Base-by-base conservation (phyloP, 345 rosid genomes). In the Jatropha curcas region DNA sequence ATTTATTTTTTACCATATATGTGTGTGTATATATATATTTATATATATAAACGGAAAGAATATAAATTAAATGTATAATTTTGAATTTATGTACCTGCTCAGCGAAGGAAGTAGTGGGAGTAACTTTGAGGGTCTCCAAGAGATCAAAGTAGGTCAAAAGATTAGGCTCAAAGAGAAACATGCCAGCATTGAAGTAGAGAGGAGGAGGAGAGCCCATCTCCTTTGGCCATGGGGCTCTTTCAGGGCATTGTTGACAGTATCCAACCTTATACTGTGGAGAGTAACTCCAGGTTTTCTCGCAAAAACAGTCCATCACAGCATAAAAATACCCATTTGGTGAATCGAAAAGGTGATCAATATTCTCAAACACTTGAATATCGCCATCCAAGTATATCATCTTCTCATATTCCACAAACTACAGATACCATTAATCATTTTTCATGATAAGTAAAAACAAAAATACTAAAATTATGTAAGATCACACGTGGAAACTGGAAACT, bases 311-410 rank as follows among this genome's bases (percentile, higher is more conserved):
- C 94, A 81, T 89, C 33, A 84, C 94, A 35, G 89, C 94, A 14
- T 93, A 84, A 66, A 92, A 84, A 74, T 86, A 78, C 34, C 94
- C 94, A 34, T 82, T 88, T 19, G 85, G 80, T 22, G 65, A 33
- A 65, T 90, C 94, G 4, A 92, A 88, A 6, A 92, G 87, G 65
- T 85, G 70, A 76, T 92, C 98, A 28, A 90, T 88, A 58, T 92
- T 92, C 16, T 85, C 90, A 58, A 64, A 92, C 37, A 90, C 96
- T 86, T 92, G 96, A 55, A 92, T 90, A 52, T 92, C 98, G 1
- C 90, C 97, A 62, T 90, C 97, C 70, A 92, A 74, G 77, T 92
- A 90, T 16, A 92, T 73, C 94, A 92, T 90, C 94, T 86, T 92
- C 83, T 80, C 85, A 25, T 68, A 75, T 79, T 90, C 90, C 81